Evolutionary conservation across 1,284 basidiomycete genomes (phyloP), one percentile per base, ranked within the genome.

Genomic region (Polyporus tsugae): DNA sequence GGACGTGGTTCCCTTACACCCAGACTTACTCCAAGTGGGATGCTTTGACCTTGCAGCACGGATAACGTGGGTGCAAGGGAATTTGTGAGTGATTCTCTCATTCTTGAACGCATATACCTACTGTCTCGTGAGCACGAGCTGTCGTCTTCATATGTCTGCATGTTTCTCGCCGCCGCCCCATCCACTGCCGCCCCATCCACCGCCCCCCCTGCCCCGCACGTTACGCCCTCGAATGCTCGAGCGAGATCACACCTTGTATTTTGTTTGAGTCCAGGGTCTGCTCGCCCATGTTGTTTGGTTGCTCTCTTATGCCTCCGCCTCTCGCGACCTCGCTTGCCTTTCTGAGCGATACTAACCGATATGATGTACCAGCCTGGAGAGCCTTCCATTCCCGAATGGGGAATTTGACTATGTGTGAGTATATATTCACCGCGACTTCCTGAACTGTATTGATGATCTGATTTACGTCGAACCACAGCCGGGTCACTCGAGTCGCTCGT

Each of bases 331-430:
- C 22, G 33, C 11, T 60, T 60, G 42, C 46, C 55, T 36, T 52
- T n/a, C 38, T 38, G 52, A 57, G 52, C 41, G n/a, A 64, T 33
- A 55, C 69, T 73, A 15, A 64, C 52, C 36, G 38, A 63, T 15
- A 39, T 29, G 49, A 13, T 52, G 36, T 57, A n/a, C 52, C 73
- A 91, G 90, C 75, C 80, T 93, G 41, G 88, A 91, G 66, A 82
- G 82, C 0, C 83, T 93, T 60, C 90, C 91, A 0, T 93, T 93
- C 75, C 84, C 84, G 17, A 83, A 89, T 70, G 88, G 88, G 46
- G 88, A 91, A 74, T 93, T 93, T 75, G 91, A 92, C 75, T 91
- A 86, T 75, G 88, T 92, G 89, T 91, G 79, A 76, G 88, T 80
- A 42, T 29, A 49, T 46, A 60, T 60, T 22, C 33, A 52, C 10